Evolutionary conservation across 768 basidiomycete genomes (phyloP).

Genomic region (Calocera cornea): DNA sequence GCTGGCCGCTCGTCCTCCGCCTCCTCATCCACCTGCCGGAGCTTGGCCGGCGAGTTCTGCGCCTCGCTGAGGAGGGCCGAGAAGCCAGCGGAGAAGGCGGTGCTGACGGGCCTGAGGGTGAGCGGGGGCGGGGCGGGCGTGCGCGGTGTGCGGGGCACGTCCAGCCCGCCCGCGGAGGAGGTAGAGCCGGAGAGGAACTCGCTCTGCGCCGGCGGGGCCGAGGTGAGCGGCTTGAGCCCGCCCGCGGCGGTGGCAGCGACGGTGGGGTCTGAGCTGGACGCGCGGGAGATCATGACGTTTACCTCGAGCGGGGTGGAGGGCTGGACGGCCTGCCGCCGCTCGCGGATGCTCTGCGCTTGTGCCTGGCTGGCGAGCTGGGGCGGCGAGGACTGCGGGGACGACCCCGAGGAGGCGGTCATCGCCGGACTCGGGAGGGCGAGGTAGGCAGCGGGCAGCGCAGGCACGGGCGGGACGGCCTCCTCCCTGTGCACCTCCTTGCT

Average conservation of each 20-base stretch:
- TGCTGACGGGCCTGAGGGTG: not conserved
- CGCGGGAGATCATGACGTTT: not conserved
- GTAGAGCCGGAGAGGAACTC: not conserved
- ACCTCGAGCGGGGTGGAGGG: not conserved
- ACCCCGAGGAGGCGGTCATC: not conserved
- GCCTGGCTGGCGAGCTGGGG: not conserved
- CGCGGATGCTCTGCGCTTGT: not conserved
- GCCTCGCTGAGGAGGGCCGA: not conserved
- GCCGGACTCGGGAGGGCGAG: not conserved
- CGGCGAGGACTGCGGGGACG: not conserved
- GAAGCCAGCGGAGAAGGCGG: not conserved
- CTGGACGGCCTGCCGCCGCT: not conserved
- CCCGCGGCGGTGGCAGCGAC: not conserved
- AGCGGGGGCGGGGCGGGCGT: not conserved
- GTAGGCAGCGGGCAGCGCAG: not conserved
- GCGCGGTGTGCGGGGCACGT: not conserved
- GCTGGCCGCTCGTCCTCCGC: not conserved
- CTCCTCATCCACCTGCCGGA: not conserved
- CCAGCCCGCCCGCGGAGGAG: not conserved
- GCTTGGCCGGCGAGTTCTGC: not conserved
- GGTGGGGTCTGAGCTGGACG: not conserved
- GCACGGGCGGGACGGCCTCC: not conserved
- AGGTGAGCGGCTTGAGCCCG: not conserved
- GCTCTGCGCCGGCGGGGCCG: not conserved
- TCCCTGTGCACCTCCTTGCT: not conserved